phyloP scores from a whole-genome alignment of 768 basidiomycete species.

The Baorangia bicolor region DNA sequence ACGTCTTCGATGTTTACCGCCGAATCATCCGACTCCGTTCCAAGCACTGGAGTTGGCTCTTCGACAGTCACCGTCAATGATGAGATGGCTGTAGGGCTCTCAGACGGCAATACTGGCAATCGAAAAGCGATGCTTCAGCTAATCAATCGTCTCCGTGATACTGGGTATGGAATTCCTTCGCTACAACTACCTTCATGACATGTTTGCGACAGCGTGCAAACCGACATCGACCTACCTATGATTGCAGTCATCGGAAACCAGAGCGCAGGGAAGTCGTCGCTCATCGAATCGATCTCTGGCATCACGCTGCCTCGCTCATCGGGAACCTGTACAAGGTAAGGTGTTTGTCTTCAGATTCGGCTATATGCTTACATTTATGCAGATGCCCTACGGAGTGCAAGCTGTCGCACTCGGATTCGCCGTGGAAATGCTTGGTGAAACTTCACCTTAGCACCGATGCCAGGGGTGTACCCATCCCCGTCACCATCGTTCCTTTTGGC shows the following conservation, averaged over 20 bases:
- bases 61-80: not conserved
- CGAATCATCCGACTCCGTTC: not conserved
- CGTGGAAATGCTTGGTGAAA: conserved; percentile 54
- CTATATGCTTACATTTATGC: not conserved
- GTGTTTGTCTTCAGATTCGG: not conserved
- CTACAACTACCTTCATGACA: not conserved
- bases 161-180: conserved; percentile 44
- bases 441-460: conserved; percentile 45
- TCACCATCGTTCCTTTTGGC: conserved; percentile 45
- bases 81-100: conserved; percentile 47
- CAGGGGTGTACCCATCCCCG: conserved; percentile 37
- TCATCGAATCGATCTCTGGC: conserved; percentile 76
- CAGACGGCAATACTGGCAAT: conserved; percentile 41
- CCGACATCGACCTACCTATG: conserved; percentile 69
- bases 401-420: conserved; percentile 37
- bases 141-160: conserved; percentile 57
- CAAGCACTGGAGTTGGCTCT: not conserved
- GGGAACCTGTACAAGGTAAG: conserved; percentile 75
- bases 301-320: conserved; percentile 66
- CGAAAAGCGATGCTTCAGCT: conserved; percentile 56
- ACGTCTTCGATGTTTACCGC: not conserved
- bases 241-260: conserved; percentile 75
- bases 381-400: conserved; percentile 62
- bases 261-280: conserved; percentile 73
- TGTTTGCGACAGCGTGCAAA: conserved; percentile 48